Evolutionary conservation across 2,329 filamentous ascomycete genomes (phyloP), one percentile per base, ranked within the genome.

Genomic region (Curvularia sp.): DNA sequence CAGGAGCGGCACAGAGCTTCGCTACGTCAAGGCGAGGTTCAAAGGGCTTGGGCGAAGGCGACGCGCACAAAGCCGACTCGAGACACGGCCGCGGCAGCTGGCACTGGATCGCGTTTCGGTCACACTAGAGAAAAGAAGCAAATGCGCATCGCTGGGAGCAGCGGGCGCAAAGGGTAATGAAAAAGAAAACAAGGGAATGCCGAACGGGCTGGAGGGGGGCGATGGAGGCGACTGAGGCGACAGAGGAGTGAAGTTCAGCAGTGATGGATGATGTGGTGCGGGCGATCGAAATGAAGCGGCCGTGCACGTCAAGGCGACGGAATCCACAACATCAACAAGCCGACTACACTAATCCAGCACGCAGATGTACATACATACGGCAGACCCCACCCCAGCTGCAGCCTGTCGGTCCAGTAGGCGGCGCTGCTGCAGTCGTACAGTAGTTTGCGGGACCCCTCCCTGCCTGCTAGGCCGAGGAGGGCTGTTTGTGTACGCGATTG

Each of bases 91-190:
- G 65, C 62, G 62, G 66, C 59, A 65, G 63, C 62, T 65, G 64
- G 62, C 58, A 61, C 61, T 64, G 55, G 66, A 63, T 67, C 66
- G 69, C 67, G 70, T 69, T 67, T 63, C 58, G 54, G 68, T 67
- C 58, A 71, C 62, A 63, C 69, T 65, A 64, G 54, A 61, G 60
- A 58, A 53, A 63, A 57, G 59, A 63, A 61, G 53, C 63, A 64
- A 61, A 66, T 58, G 68, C 68, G 66, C 72, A 68, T 68, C 66
- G 55, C 66, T 67, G 72, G 64, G 28, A 22, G 64, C 62, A 64
- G 72, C 72, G 64, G 70, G 69, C 69, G 69, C 55, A 63, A 41
- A 68, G 66, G 66, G 65, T 70, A 66, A 62, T 60, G 66, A 65
- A 48, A 61, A 64, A 59, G 44, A 62, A 66, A 63, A 61, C 60